phyloP scores from a whole-genome alignment of 306 rosid genomes.

The Macrotyloma uniflorum region DNA sequence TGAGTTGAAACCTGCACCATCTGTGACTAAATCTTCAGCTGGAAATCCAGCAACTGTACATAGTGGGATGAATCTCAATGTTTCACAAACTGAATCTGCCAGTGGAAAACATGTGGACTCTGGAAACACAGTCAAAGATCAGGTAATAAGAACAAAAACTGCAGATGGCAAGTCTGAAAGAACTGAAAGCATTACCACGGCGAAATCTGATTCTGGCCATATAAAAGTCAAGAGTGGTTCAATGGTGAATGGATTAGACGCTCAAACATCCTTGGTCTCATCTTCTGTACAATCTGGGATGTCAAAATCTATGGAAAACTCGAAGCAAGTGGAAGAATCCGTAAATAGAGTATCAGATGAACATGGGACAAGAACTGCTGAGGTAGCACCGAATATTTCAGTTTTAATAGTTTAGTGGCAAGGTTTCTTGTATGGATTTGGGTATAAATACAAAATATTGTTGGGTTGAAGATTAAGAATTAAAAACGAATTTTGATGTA shows the following conservation, averaged over 20 bases:
- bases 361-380: conserved; percentile 58
- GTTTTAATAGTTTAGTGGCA: not conserved
- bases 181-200: conserved; percentile 51
- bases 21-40: conserved; percentile 66
- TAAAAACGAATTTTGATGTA: not conserved
- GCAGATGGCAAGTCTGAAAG: conserved; percentile 70
- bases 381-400: conserved; percentile 51
- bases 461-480: not conserved
- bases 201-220: conserved; percentile 76
- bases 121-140: conserved; percentile 66
- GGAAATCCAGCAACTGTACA: conserved; percentile 57
- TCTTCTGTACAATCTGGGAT: conserved; percentile 62
- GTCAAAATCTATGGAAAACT: conserved; percentile 67
- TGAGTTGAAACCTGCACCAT: conserved; percentile 74
- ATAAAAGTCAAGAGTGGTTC: conserved; percentile 63
- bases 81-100: conserved; percentile 64
- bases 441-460: not conserved
- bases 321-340: conserved; percentile 73
- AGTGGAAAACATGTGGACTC: conserved; percentile 70
- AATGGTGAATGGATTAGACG: conserved; percentile 69
- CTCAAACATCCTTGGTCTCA: conserved; percentile 56
- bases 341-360: conserved; percentile 63
- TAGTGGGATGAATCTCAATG: conserved; percentile 54
- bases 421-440: not conserved
- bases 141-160: conserved; percentile 52